Evolutionary conservation across 73 alveolate genomes (phyloP), one percentile per base, ranked within the genome.

Genomic region (Paramecium caudatum): DNA sequence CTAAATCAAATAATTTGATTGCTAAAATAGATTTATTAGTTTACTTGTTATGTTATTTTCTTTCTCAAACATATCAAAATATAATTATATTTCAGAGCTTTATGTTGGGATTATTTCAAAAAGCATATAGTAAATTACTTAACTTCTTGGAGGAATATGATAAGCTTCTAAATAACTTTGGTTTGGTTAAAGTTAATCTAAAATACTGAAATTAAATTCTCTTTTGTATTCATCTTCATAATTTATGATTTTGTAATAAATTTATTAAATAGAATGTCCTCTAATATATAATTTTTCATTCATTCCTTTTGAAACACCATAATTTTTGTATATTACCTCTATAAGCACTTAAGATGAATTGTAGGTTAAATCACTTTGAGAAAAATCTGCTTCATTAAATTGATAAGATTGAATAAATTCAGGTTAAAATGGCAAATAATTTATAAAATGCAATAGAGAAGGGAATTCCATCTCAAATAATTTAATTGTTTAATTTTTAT

Each of bases 351-450:
- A 55, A 23, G 19, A 19, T 1, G n/a, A 43, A 55, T 55, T 27
- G 12, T 55, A 3, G 1, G 0, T 3, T 19, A 23, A 4, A 19
- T 1, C 23, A 0, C n/a, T 27, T 55, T 10, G 23, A 0, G n/a
- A n/a, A 19, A 15, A 7, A 5, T 55, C 43, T 9, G 10, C 43
- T 23, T 2, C 12, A 55, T 27, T 55, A 25, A 27, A 55, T 15
- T 55, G 37, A 55, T 55, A 55, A 10, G 30, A 55, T 3, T 55
- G 9, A 27, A 27, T 17, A 10, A 65, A 32, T 0, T 41, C 0
- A 5, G 88, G 88, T 39, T 45, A 5, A 19, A 41, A 74, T 13
- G 88, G 88, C 21, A 45, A 37, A n/a, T 74, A 74, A 43, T 45
- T 74, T 19, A 74, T 74, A 21, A 74, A 74, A n/a, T 74, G 23